Evolutionary conservation across 2,329 filamentous ascomycete species (phyloP), one percentile per base, ranked within the genome.

Genomic region (Aspergillus sp.): DNA sequence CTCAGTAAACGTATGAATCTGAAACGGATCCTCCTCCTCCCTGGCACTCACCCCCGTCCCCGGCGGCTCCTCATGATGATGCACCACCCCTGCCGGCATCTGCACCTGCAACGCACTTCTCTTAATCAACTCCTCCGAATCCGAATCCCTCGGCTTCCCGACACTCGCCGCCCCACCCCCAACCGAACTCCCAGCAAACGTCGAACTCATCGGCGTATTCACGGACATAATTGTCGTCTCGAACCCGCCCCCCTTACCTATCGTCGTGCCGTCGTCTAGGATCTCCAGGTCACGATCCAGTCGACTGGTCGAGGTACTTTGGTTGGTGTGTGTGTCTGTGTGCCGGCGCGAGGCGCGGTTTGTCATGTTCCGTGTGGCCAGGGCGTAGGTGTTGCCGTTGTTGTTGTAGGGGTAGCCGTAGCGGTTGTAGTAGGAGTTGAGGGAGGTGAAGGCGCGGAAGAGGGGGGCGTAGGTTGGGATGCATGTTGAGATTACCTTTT

Each of bases 401-500:
- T 12, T 3, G 3, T n/a, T 20, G 38, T 30, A 30, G 44, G 10
- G n/a, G 9, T 27, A 37, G 45, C 17, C 39, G 39, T 35, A 23
- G 25, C 17, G 39, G 22, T 25, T 13, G 44, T 59, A 57, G 19
- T 49, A 57, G 19, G 23, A 50, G 32, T 59, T 39, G n/a, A 48
- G 54, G 3, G 53, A 48, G 13, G 48, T 43, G 44, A 61, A 55
- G 23, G 56, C 43, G 32, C 51, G 57, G 50, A 74, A 60, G 0
- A 74, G 60, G 2, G 73, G 72, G 0, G 67, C 67, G n/a, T 74
- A 67, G 0, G 71, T 68, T 5, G 73, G 72, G 7, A 75, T 56
- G 45, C 65, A 72, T 5, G 68, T 59, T 23, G 74, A 65, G 13
- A 74, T 65, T 32, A 73, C 55, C 58, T 61, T 15, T 10, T 7